These are phyloP conservation scores for Alternaria sp. DNA, from an alignment of 2,329 filamentous ascomycete genomes.

Conservation along the genomic window DNA sequence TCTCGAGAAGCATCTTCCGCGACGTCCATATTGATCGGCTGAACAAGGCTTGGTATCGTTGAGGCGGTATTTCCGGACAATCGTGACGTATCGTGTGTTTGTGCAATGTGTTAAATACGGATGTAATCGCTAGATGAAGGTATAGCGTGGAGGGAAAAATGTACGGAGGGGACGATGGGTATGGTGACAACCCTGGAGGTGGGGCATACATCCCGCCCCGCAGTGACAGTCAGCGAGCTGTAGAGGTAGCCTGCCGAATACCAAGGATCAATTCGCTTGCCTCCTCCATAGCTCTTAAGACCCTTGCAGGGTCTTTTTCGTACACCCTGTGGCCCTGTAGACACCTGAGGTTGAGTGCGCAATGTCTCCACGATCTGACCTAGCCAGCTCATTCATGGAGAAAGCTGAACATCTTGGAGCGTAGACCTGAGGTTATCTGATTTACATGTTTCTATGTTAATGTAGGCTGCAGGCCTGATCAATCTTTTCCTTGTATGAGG, in stretches of 20 bases:
- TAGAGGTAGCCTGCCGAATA: background rate
- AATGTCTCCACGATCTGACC: background rate
- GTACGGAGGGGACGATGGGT: background rate
- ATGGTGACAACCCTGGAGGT: background rate
- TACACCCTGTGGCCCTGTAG: background rate
- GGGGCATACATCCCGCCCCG: background rate
- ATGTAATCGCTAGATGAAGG: background rate
- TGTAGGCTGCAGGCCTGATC: background rate
- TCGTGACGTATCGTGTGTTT: background rate
- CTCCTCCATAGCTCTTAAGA: background rate
- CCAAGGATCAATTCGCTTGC: too few species aligned
- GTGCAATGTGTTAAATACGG: background rate
- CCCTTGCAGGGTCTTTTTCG: background rate
- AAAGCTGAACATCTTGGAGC: background rate
- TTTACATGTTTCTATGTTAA: background rate
- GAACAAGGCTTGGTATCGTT: background rate
- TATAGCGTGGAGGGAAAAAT: background rate
- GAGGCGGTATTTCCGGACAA: background rate
- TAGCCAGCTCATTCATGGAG: background rate
- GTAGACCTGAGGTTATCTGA: background rate
- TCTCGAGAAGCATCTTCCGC: background rate
- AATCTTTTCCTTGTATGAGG: background rate
- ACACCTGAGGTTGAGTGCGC: background rate
- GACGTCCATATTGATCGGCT: background rate
- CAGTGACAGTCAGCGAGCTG: background rate